A percentile compares a stretch with the other conserved stretches of the same genome.
Conservation (phyloP, 495 filamentous ascomycete species). For the Hamigera avellanea region DNA sequence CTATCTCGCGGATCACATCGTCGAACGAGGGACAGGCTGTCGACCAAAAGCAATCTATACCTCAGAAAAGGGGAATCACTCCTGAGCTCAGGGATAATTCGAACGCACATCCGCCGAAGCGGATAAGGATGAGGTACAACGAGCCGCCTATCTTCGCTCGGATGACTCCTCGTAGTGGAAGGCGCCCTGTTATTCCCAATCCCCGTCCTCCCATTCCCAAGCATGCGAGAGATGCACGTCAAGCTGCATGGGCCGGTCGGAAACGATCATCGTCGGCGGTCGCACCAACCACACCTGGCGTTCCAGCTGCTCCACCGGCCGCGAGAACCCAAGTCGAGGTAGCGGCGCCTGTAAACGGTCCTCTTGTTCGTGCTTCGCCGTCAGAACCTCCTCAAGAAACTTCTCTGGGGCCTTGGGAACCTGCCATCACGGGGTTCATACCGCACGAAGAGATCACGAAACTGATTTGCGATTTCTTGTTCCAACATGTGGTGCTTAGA, state of each 20-base stretch:
- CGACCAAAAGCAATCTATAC: slow-evolving; percentile 1
- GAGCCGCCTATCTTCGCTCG: slow-evolving; percentile 38
- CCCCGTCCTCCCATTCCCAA: slow-evolving; percentile 24
- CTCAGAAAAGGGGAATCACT: slow-evolving; percentile 17
- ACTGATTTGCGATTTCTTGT: slow-evolving; percentile 64
- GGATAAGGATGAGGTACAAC: slow-evolving; percentile 28
- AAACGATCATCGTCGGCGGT: slow-evolving; percentile 14
- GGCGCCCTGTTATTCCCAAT: slow-evolving; percentile 26
- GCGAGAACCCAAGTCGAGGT: slow-evolving; percentile 7
- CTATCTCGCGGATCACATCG: slow-evolving; percentile 8
- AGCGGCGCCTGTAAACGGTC: slow-evolving; percentile 7
- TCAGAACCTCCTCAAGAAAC: slow-evolving; percentile 11
- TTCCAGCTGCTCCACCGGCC: slow-evolving; percentile 11
- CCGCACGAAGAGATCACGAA: slow-evolving; percentile 59
- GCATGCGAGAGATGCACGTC: slow-evolving; percentile 13
- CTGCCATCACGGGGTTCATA: slow-evolving; percentile 51
- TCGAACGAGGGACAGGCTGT: slow-evolving; percentile 6
- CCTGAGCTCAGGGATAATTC: slow-evolving; percentile 7
- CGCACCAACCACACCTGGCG: slow-evolving; percentile 8
- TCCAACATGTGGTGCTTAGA: slow-evolving; percentile 49
- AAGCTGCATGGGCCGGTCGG: slow-evolving; percentile 17
- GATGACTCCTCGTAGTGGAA: slow-evolving; percentile 23
- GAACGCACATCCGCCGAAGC: slow-evolving; percentile 19
- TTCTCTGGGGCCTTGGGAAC: slow-evolving; percentile 58
- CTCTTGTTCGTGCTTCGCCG: slow-evolving; percentile 1